Conservation (phyloP, 2,329 filamentous ascomycete genomes). For the Nothophaeocryptopus gaeumannii region DNA sequence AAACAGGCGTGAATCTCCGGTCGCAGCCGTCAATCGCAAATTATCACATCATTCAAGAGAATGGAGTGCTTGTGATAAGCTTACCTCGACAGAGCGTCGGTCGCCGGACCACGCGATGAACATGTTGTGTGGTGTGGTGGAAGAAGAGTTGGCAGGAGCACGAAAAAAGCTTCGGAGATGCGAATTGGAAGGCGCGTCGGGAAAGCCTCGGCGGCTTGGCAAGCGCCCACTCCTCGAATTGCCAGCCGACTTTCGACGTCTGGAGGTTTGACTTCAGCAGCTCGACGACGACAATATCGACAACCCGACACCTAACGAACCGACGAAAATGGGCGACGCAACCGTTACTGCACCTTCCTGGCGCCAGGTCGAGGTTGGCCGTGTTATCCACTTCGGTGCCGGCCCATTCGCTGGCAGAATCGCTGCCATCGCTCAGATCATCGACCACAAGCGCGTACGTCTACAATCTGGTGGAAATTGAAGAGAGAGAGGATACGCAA, state of each 20-base stretch:
- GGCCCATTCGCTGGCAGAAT: slow-evolving; percentile 81
- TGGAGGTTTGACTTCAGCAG: neutral
- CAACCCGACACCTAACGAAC: slow-evolving; percentile 15
- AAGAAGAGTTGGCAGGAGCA: slow-evolving; percentile 2
- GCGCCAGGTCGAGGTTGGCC: slow-evolving; percentile 98
- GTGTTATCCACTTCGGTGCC: slow-evolving; percentile 86
- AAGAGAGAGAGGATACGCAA: slow-evolving; percentile 12
- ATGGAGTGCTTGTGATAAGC: neutral
- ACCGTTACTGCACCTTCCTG: slow-evolving; percentile 56
- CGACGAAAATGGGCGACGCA: slow-evolving; percentile 33
- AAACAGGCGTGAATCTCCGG: slow-evolving; percentile 90
- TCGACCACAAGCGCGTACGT: slow-evolving; percentile 99
- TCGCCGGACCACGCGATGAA: neutral
- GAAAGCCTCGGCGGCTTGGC: no score
- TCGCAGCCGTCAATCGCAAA: slow-evolving; percentile 93
- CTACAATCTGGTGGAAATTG: slow-evolving; percentile 2
- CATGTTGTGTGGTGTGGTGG: slow-evolving; percentile 13
- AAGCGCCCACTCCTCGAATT: neutral
- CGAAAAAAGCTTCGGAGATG: slow-evolving; percentile 7
- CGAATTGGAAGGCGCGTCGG: neutral
- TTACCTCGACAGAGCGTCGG: slow-evolving; percentile 11
- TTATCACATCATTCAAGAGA: slow-evolving; percentile 78
- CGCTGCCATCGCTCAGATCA: slow-evolving; percentile 96
- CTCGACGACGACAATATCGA: slow-evolving; percentile 12
- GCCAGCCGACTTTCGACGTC: neutral